These are phyloP conservation scores for Trichosporon faecale DNA, from an alignment of 1,284 basidiomycete species.

Conservation along the genomic window DNA sequence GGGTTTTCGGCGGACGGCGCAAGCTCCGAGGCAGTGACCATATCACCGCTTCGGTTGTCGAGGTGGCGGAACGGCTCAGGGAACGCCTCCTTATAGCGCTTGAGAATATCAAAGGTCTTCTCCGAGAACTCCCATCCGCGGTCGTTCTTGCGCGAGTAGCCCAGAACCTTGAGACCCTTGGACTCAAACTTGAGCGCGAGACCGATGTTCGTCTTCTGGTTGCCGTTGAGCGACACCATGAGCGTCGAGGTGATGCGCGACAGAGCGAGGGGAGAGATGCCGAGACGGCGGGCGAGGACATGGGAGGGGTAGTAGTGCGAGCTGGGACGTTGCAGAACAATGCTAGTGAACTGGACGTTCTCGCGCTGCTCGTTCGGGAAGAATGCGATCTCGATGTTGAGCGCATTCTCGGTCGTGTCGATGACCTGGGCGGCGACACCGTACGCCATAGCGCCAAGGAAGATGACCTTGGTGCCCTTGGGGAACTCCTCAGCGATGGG, in stretches of 20 bases:
- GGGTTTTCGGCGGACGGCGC: slow-evolving; percentile 63
- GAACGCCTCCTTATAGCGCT: slow-evolving; percentile 75
- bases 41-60: slow-evolving; percentile 68
- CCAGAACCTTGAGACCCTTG: slow-evolving; percentile 91
- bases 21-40: slow-evolving; percentile 70
- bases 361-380: slow-evolving; percentile 77
- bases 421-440: slow-evolving; percentile 91
- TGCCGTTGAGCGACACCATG: slow-evolving; percentile 74
- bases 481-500: slow-evolving; percentile 87
- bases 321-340: slow-evolving; percentile 61
- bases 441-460: slow-evolving; percentile 88
- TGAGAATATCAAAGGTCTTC: slow-evolving; percentile 74
- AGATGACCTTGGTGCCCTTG: slow-evolving; percentile 85
- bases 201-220: slow-evolving; percentile 79
- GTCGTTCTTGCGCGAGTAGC: slow-evolving; percentile 82
- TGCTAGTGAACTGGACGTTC: slow-evolving; percentile 68
- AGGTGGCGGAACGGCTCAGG: slow-evolving; percentile 75
- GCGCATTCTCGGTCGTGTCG: slow-evolving; percentile 62
- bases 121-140: slow-evolving; percentile 92
- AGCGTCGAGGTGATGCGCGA: slow-evolving; percentile 91
- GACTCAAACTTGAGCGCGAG: slow-evolving; percentile 95
- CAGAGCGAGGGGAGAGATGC: slow-evolving; percentile 69
- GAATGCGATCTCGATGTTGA: slow-evolving; percentile 79
- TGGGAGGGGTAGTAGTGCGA: slow-evolving; percentile 73
- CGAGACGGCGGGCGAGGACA: slow-evolving; percentile 66